These are phyloP conservation scores for Tillandsia fasciculata DNA, from an alignment of 176 grass and related monocot species.

Conservation along the genomic window DNA sequence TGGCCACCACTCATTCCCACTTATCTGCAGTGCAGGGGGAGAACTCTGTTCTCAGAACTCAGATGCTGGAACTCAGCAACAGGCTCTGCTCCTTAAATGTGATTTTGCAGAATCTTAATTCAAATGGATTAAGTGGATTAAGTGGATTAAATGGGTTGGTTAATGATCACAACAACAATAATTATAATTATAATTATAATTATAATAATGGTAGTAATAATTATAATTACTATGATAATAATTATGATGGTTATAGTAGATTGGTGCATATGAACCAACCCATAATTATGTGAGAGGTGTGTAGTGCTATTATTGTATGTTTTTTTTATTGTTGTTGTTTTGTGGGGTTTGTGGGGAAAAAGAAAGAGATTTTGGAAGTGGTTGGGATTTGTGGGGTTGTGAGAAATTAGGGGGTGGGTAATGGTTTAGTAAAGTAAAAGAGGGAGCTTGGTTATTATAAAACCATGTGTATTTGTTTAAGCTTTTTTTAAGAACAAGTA, in stretches of 20 bases:
- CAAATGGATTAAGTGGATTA: not conserved
- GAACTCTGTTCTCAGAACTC: conserved; percentile 63
- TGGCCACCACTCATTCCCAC: conserved; percentile 30
- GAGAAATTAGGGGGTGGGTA: no score
- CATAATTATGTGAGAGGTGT: not conserved
- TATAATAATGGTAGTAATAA: no score
- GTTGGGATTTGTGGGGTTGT: no score
- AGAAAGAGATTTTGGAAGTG: no score
- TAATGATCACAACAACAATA: not conserved
- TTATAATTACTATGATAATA: no score
- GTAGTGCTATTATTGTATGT: not conserved
- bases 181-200: not conserved
- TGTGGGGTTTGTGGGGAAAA: no score
- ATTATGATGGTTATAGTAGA: not conserved
- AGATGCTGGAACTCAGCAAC: conserved; percentile 52
- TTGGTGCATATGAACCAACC: not conserved
- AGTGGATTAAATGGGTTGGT: not conserved
- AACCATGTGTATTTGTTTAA: no score
- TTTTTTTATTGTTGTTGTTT: not conserved
- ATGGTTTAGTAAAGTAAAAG: no score
- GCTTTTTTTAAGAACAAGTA: no score
- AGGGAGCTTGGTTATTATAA: no score
- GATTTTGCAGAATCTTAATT: conserved; percentile 38
- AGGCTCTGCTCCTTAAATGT: conserved; percentile 44
- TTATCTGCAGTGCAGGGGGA: conserved; percentile 38